Percentiles rank a stretch among this genome's conserved stretches.
Conservation (phyloP, 495 filamentous ascomycete species). For the Penicillium tannophilum region DNA sequence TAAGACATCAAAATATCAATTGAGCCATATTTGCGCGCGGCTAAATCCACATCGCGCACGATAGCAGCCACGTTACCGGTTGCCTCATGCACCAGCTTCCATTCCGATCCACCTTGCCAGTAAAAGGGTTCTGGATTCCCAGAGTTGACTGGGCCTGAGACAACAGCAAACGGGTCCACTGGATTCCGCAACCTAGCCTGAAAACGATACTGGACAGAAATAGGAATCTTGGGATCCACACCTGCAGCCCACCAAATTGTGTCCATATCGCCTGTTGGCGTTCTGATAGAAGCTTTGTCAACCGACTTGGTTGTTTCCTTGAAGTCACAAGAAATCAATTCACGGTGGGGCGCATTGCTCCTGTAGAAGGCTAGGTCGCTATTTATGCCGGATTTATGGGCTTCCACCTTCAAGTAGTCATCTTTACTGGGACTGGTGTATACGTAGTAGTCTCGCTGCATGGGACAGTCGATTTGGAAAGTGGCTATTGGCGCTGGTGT, state of each 20-base stretch:
- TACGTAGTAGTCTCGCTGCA: background rate
- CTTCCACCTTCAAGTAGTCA: background rate
- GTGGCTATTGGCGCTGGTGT: background rate
- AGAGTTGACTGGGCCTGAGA: background rate
- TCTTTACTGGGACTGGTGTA: background rate
- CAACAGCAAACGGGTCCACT: background rate
- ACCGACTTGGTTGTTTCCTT: background rate
- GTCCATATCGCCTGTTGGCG: background rate
- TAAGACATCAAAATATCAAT: conserved; percentile 2
- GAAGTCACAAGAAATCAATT: background rate
- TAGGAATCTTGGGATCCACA: background rate
- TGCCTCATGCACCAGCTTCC: background rate
- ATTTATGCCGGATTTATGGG: background rate
- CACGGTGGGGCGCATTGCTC: background rate
- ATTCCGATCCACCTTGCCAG: background rate
- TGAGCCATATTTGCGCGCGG: background rate
- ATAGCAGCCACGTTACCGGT: conserved; percentile 2
- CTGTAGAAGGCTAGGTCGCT: background rate
- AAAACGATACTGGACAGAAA: background rate
- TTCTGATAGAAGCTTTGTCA: background rate
- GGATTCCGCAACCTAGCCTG: background rate
- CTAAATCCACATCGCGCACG: background rate
- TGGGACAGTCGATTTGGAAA: background rate
- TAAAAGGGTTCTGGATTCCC: background rate
- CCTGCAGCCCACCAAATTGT: conserved; percentile 1